Evolutionary conservation across 352 stramenopile genomes (phyloP).

Genomic region (Phytophthora pinifolia): DNA sequence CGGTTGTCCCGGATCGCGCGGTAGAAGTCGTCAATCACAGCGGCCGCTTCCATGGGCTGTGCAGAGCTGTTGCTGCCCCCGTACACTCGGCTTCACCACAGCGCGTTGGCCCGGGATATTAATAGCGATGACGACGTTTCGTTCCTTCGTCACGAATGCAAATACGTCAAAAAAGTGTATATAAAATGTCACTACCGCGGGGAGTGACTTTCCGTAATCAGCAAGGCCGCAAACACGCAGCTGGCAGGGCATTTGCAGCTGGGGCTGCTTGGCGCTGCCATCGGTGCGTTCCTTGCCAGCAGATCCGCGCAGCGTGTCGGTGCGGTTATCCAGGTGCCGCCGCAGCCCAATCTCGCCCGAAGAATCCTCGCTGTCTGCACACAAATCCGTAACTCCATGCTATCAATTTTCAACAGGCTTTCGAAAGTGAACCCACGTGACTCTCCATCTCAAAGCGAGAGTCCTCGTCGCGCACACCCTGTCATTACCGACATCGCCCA

Average conservation of each 20-base stretch:
- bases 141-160: too few relatives aligned
- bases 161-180: too few relatives aligned
- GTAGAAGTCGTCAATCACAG: conserved; percentile 24
- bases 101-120: conserved; percentile 13
- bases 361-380: too few relatives aligned
- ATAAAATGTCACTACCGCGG: not conserved
- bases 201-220: too few relatives aligned
- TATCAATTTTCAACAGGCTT: conserved; percentile 13
- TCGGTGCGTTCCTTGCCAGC: too few relatives aligned
- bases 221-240: too few relatives aligned
- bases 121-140: too few relatives aligned
- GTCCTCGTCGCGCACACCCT: not conserved
- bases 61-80: not conserved
- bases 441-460: not conserved
- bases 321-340: too few relatives aligned
- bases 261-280: too few relatives aligned
- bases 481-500: not conserved
- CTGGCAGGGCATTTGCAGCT: conserved; percentile 15
- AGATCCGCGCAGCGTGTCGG: too few relatives aligned
- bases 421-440: conserved; percentile 22
- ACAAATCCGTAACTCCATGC: not conserved
- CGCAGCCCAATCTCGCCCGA: too few relatives aligned
- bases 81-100: conserved; percentile 34
- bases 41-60: not conserved
- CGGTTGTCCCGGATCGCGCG: conserved; percentile 42